phyloP scores from a whole-genome alignment of 345 rosid species.

The Syzygium jambos region DNA sequence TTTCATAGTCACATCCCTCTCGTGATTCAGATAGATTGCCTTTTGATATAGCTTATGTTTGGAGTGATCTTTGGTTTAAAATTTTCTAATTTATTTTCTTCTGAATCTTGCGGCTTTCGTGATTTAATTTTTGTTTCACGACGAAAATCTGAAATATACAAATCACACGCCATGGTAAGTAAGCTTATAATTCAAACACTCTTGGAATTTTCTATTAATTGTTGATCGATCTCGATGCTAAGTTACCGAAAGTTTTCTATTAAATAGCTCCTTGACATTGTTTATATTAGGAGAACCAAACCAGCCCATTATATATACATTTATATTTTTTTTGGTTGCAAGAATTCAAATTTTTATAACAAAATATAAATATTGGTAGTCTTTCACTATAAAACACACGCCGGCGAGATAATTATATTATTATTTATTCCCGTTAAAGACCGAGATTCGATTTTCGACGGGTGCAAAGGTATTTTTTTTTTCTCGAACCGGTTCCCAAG shows the following conservation, averaged over 20 bases:
- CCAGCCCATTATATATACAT: rapidly evolving
- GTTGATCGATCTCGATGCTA: neutral
- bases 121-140: neutral
- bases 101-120: neutral
- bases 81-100: too few species aligned
- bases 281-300: neutral
- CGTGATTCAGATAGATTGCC: neutral
- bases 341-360: rapidly evolving
- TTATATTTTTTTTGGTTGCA: neutral
- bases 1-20: too few species aligned
- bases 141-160: neutral
- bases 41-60: neutral
- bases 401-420: too few species aligned
- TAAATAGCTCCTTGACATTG: neutral
- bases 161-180: neutral
- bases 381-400: neutral
- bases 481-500: rapidly evolving
- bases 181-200: neutral
- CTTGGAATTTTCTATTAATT: neutral
- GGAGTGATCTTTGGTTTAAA: neutral
- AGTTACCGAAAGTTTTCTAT: neutral
- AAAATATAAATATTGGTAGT: neutral
- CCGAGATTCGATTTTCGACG: neutral
- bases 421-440: too few species aligned
- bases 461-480: neutral